A percentile compares a stretch with the other conserved stretches of the same genome.
Evolutionary conservation across 1,139 yeast species (phyloP).

Genomic region (Lodderomyces metapsilosis): DNA sequence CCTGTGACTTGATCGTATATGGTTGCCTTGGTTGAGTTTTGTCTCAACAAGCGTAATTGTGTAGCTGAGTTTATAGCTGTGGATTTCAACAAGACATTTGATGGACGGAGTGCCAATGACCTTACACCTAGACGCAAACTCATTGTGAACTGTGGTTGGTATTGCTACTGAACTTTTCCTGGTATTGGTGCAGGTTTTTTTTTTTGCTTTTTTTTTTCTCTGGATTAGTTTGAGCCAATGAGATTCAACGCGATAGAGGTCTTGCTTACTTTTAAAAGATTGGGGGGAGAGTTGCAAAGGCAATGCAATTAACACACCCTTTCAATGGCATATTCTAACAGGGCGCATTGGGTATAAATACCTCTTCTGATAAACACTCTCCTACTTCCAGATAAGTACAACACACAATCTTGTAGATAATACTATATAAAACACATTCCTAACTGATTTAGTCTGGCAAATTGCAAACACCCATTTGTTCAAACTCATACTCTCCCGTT

Average conservation of each 20-base stretch:
- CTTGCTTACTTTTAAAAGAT: not conserved
- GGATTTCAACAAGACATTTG: not conserved
- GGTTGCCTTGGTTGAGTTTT: slow-evolving; percentile 25
- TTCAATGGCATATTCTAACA: too few relatives aligned
- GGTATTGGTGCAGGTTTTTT: slow-evolving; percentile 14
- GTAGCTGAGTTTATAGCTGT: not conserved
- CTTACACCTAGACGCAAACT: slow-evolving; percentile 23
- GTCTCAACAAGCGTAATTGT: not conserved
- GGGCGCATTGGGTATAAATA: too few relatives aligned
- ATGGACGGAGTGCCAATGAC: slow-evolving; percentile 5
- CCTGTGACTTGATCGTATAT: slow-evolving; percentile 45
- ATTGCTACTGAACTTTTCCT: slow-evolving; percentile 17
- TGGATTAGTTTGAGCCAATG: slow-evolving; percentile 20
- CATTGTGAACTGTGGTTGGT: not conserved
- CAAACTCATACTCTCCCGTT: not conserved
- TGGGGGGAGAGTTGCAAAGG: too few relatives aligned
- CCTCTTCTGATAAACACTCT: not conserved
- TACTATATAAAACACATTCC: too few relatives aligned
- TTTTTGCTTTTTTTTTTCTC: not conserved
- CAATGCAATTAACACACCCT: too few relatives aligned
- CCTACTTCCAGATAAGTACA: too few relatives aligned
- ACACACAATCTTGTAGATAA: not conserved
- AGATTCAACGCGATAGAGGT: slow-evolving; percentile 19
- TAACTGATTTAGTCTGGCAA: too few relatives aligned
- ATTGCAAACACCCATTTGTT: not conserved